Base-by-base conservation (phyloP, 2,329 filamentous ascomycete genomes). In the Aspergillus proliferans region DNA sequence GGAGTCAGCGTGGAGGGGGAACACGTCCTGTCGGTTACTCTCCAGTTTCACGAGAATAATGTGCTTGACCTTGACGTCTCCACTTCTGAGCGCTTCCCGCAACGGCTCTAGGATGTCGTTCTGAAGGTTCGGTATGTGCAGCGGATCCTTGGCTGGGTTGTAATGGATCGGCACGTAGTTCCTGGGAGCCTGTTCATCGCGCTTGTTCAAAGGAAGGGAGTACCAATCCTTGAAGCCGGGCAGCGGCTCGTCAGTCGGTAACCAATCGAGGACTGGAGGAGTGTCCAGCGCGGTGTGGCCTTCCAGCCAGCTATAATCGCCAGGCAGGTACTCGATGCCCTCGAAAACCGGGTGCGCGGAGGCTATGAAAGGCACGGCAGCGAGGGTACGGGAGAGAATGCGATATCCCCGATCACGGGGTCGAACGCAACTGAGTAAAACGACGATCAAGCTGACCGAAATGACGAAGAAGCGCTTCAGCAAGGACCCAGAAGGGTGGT, bases 1-100 rank as follows among this genome's bases (percentile, higher is more conserved):
- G 1, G 65, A 59, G 48, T 71, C 70, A 34, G 73, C 73, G 9
- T 57, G 56, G 22, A 76, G 54, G 0, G 74, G 73, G 22, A 76
- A 76, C 3, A 76, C 66, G 45, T 76, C 73, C 3, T 69, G 69
- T 18, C 73, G 65, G 0, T 72, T 75, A 40, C 72, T 75, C 47
- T 76, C 73, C 2, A 76, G 60, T n/a, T 72, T 65, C 2, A 76
- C 47, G n/a, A 75, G 52, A 10, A 76, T 56, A 4, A 76, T 61
- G 48, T 76, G 72, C 43, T 72, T 71, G 47, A 76, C 70, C 8
- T 66, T 63, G 6, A 73, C 56, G 12, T 53, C 50, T 3, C 53
- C 55, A 14, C 52, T 54, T 18, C 51, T 58, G 10, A 74, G 43
- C 0, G 60, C 58, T 8, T 70, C 57, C 1, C 51, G 57, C 10